These are phyloP conservation scores for Monascus ruber DNA, from an alignment of 2,329 filamentous ascomycete genomes.

Conservation along the genomic window DNA sequence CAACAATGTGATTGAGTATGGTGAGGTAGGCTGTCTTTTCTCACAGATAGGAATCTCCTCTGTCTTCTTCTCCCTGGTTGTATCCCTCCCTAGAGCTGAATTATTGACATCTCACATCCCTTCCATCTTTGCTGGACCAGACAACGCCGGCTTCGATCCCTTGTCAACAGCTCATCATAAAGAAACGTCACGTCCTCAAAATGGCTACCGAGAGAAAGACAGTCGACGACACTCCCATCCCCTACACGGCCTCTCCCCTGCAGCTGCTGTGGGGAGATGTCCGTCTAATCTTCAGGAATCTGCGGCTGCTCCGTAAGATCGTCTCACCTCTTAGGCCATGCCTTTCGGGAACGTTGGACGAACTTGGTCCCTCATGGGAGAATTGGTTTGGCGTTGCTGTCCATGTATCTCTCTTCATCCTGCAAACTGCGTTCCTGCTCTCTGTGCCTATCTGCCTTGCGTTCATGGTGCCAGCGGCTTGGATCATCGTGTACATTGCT, in stretches of 20 bases:
- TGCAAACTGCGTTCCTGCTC: conserved; percentile 52
- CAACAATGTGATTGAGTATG: no score
- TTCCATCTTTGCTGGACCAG: background rate
- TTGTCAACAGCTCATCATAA: background rate
- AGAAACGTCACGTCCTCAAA: background rate
- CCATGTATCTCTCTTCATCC: conserved; percentile 47
- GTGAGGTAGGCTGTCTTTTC: no score
- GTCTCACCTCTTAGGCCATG: conserved; percentile 47
- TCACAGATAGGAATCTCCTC: no score
- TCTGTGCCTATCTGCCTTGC: conserved; percentile 40
- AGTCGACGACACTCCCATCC: conserved; percentile 14
- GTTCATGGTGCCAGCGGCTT: conserved; percentile 33
- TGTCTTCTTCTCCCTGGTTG: no score
- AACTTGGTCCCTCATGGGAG: conserved; percentile 47
- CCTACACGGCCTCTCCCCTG: conserved; percentile 29
- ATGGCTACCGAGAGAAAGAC: conserved; percentile 4
- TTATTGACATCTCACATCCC: no score
- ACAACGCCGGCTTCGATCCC: background rate
- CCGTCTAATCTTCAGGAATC: conserved; percentile 21
- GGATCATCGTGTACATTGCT: conserved; percentile 17
- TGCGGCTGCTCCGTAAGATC: conserved; percentile 43
- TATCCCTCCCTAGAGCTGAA: no score
- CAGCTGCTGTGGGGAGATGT: conserved; percentile 30
- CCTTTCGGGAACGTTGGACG: conserved; percentile 46
- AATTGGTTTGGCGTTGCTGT: conserved; percentile 49